Evolutionary conservation across 2,329 filamentous ascomycete genomes (phyloP).

Genomic region (Fusarium abutilonis): DNA sequence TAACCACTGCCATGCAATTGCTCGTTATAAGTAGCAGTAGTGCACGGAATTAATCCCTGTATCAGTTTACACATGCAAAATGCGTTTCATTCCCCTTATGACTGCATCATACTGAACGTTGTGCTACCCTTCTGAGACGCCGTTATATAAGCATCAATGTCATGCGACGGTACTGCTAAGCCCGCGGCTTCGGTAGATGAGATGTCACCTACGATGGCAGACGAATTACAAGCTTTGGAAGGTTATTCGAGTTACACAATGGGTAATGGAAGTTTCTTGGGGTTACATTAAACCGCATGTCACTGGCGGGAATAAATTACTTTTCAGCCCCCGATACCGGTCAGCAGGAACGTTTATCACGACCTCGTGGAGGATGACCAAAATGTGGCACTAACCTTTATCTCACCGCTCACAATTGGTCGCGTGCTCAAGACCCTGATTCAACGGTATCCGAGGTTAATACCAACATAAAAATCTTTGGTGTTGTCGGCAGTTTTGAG

Average conservation of each 20-base stretch:
- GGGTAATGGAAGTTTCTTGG: background rate
- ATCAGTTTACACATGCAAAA: background rate
- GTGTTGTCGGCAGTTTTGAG: background rate
- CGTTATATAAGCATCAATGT: background rate
- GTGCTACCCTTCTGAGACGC: background rate
- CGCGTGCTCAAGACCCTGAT: slow-evolving; percentile 33
- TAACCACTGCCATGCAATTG: background rate
- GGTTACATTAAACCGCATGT: background rate
- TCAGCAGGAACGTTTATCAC: slow-evolving; percentile 24
- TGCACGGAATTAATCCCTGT: background rate
- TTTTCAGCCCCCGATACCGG: slow-evolving; percentile 25
- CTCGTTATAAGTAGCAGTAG: background rate
- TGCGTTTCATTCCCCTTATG: background rate
- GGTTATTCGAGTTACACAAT: background rate
- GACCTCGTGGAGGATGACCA: slow-evolving; percentile 30
- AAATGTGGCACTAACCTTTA: slow-evolving; percentile 13
- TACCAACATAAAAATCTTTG: background rate
- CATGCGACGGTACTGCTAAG: background rate
- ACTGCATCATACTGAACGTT: background rate
- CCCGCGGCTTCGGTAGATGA: background rate
- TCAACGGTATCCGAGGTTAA: slow-evolving; percentile 13
- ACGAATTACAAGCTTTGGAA: background rate
- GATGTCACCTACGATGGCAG: background rate
- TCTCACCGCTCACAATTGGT: slow-evolving; percentile 34
- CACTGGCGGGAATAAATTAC: slow-evolving; percentile 11